Base-by-base conservation (phyloP, 371 early-diverging fungal genomes). In the Lichtheimia ornata region DNA sequence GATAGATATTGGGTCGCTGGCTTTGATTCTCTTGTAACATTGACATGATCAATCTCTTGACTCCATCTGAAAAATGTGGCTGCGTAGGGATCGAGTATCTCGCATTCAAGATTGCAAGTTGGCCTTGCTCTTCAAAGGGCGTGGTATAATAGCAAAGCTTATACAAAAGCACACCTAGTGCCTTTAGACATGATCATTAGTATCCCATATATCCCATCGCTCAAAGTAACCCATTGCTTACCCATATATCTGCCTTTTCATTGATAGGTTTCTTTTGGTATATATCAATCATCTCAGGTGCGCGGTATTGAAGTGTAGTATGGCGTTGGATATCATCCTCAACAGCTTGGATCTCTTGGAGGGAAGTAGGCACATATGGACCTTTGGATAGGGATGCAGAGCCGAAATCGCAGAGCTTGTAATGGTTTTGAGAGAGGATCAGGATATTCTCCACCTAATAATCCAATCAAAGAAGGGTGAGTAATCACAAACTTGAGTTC, bases 391-490 rank as follows among this genome's bases (percentile, higher is more conserved):
- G 63, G 2, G 77, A 56, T n/a, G 91, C 86, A 2, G 94, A 94
- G 20, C 97, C 97, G 83, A 96, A 97, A 74, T 97, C 97, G 72
- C 95, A 95, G 42, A 97, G 81, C 70, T 95, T 95, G 73, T 88
- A 93, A 59, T 77, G 81, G 24, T 88, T 84, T 59, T 74, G 67
- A 35, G 64, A 62, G 4, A 77, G 50, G 6, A 81, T 79, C 1
- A 88, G 69, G 13, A 89, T 77, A 59, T 89, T 88, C 55, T 89
- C 88, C 35, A 79, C 75, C 68, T 73, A 67, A 17, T 28, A 84
- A 69, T 27, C 27, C 27, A 27, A 27, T 27, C 2, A 28, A 28
- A 35, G 9, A 35, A 11, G 11, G 9, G 35, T 35, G 11, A 35
- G 35, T 35, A 5, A 35, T 35, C 11, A 11, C 11, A 35, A 9